phyloP scores from a whole-genome alignment of 2,329 filamentous ascomycete genomes.

The Aspergillus transmontanensis region DNA sequence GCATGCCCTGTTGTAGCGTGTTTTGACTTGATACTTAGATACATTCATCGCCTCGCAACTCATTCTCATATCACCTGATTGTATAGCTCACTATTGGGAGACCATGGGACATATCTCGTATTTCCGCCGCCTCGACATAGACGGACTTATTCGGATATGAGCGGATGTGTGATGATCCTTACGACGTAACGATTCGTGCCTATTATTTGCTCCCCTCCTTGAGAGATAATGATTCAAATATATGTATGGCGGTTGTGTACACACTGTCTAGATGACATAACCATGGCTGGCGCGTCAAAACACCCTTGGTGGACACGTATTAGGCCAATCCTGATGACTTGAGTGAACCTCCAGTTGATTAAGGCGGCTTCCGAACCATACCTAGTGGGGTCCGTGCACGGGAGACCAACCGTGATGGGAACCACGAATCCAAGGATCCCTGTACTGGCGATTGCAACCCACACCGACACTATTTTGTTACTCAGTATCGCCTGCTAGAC shows the following conservation, averaged over 20 bases:
- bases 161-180: neutral
- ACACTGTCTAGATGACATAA: neutral
- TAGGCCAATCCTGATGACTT: neutral
- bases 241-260: constrained; percentile 8
- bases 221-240: neutral
- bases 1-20: neutral
- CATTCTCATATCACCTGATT: constrained; percentile 75
- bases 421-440: neutral
- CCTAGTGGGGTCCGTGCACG: neutral
- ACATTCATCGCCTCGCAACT: constrained; percentile 72
- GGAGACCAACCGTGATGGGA: neutral
- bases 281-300: neutral
- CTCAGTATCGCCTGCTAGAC: neutral
- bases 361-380: neutral
- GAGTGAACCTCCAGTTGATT: neutral
- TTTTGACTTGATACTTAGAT: constrained; percentile 25
- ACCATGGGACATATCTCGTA: constrained; percentile 50
- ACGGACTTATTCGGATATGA: constrained; percentile 38
- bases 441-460: neutral
- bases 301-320: neutral
- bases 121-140: constrained; percentile 47
- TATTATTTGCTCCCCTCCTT: neutral
- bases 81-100: constrained; percentile 81
- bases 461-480: neutral
- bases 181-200: constrained; percentile 15